Conservation (phyloP, 2,329 filamentous ascomycete genomes). For the Beauveria asiatica region DNA sequence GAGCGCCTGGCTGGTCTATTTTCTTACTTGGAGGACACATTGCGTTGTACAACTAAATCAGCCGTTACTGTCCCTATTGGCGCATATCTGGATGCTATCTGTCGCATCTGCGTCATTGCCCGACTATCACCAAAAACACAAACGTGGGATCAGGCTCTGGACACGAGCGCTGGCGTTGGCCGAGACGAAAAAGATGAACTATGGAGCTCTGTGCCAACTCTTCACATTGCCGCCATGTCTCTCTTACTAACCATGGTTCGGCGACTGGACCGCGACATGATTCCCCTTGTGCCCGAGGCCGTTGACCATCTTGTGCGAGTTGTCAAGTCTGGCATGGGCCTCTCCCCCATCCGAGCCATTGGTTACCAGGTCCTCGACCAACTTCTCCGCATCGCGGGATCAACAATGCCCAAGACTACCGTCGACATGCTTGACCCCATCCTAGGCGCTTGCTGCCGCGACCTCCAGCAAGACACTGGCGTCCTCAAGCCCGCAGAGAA, state of each 20-base stretch:
- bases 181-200: constrained; percentile 76
- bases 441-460: constrained; percentile 62
- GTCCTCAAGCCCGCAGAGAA: constrained; percentile 34
- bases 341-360: constrained; percentile 46
- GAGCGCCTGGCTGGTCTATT: constrained; percentile 62
- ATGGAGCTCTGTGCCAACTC: constrained; percentile 61
- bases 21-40: constrained; percentile 52
- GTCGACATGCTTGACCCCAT: constrained; percentile 55
- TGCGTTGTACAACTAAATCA: constrained; percentile 55
- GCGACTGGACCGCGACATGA: constrained; percentile 48
- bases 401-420: constrained; percentile 56
- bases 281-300: constrained; percentile 53
- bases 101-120: constrained; percentile 60
- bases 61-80: constrained; percentile 61
- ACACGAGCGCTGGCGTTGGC: constrained; percentile 63
- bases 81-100: constrained; percentile 57
- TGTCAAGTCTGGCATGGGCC: constrained; percentile 49
- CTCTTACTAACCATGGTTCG: constrained; percentile 49
- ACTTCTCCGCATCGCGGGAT: constrained; percentile 54
- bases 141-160: constrained; percentile 41
- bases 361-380: constrained; percentile 51
- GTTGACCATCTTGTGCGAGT: constrained; percentile 66
- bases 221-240: constrained; percentile 64
- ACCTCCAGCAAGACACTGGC: constrained; percentile 53
- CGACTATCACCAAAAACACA: constrained; percentile 40